A percentile compares a stretch with the other conserved stretches of the same genome.
phyloP scores from a whole-genome alignment of 352 stramenopile genomes.

The Globisporangium paroecandrum region DNA sequence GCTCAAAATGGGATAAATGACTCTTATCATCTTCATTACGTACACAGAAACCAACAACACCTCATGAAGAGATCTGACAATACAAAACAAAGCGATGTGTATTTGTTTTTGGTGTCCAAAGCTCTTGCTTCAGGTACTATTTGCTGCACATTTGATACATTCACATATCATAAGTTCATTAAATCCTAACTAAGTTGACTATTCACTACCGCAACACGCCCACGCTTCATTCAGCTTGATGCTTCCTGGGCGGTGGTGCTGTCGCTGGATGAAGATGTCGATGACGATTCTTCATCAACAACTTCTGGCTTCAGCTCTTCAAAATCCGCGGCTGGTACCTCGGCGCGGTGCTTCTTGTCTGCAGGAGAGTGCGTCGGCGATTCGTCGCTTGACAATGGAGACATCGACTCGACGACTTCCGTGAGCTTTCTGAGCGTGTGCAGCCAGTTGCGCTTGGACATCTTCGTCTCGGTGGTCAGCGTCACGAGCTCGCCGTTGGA shows the following conservation, averaged over 20 bases:
- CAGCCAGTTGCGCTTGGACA: conserved; percentile 21
- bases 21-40: neutral
- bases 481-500: conserved; percentile 54
- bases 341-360: conserved; percentile 10
- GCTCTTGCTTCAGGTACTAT: neutral
- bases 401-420: conserved; percentile 7
- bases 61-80: neutral
- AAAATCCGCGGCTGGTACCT: neutral
- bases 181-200: conserved; percentile 2
- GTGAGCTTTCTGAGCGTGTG: conserved; percentile 21
- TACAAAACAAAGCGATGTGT: neutral
- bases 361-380: conserved; percentile 3
- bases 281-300: neutral
- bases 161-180: conserved; percentile 8
- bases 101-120: neutral
- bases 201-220: neutral
- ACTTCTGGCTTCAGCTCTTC: neutral
- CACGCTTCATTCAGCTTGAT: neutral
- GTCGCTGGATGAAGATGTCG: neutral
- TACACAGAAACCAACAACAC: neutral
- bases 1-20: neutral
- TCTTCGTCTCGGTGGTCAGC: conserved; percentile 14
- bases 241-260: neutral
- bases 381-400: neutral
- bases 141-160: neutral